Conservation (phyloP, 768 basidiomycete genomes). For the Tubosaeta sp. region DNA sequence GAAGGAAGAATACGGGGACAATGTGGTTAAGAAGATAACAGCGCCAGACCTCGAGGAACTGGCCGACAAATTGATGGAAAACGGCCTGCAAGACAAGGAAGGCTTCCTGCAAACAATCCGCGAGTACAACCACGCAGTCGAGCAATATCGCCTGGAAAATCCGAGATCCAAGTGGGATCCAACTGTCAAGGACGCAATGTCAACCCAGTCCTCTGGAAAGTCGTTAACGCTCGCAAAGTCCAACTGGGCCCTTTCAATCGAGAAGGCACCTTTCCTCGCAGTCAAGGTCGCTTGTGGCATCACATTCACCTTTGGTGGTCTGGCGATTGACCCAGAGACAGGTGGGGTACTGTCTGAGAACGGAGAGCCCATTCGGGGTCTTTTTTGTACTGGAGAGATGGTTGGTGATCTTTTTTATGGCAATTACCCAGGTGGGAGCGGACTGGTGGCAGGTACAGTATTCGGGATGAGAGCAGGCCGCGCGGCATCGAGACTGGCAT, state of each 20-base stretch:
- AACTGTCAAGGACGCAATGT: constrained; percentile 56
- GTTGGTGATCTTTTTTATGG: constrained; percentile 58
- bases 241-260: constrained; percentile 62
- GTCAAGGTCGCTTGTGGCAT: constrained; percentile 67
- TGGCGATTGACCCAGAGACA: constrained; percentile 54
- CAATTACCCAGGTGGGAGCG: constrained; percentile 71
- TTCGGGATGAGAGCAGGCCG: constrained; percentile 57
- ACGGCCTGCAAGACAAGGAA: constrained; percentile 43
- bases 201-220: constrained; percentile 40
- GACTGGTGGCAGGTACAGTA: constrained; percentile 60
- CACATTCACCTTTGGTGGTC: constrained; percentile 70
- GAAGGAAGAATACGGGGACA: constrained; percentile 64
- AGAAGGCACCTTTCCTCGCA: constrained; percentile 53
- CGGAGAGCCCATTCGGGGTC: constrained; percentile 42
- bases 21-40: constrained; percentile 51
- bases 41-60: constrained; percentile 47
- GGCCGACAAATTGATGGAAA: constrained; percentile 40
- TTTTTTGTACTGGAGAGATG: constrained; percentile 69
- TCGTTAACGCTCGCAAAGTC: constrained; percentile 50
- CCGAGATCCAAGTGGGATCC: constrained; percentile 50
- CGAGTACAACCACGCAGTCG: constrained; percentile 50
- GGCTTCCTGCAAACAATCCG: constrained; percentile 44
- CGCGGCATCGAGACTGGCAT: constrained; percentile 38
- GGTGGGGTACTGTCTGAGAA: constrained; percentile 45
- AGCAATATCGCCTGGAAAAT: constrained; percentile 33